Base-by-base conservation (phyloP, 2,329 filamentous ascomycete species). In the Nothophoma quercina region DNA sequence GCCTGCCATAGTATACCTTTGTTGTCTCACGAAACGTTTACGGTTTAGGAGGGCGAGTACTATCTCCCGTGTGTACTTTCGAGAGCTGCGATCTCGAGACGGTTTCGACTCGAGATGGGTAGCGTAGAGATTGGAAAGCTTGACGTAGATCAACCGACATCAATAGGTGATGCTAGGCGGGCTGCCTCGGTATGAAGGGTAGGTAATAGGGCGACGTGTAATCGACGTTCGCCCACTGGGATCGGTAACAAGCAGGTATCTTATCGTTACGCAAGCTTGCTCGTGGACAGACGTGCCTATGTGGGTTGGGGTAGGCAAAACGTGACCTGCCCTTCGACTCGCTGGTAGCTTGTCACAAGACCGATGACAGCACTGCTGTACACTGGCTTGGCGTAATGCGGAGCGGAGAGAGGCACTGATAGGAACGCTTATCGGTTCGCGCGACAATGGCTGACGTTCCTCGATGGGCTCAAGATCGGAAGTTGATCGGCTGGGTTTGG, bases 121-220 rank as follows among this genome's bases (percentile, higher is more conserved):
- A 83, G 56, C 80, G 79, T 67, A 83, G 71, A 56, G 79, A 83
- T 64, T 79, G 78, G 58, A 80, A 77, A 61, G 78, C 79, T 74
- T 77, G 75, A 72, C 81, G 80, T 71, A 80, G 72, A 75, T 83
- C 80, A 82, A 83, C 81, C 81, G 81, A 83, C 81, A 84, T 84
- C 81, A 82, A 82, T 72, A 56, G 60, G 60, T 53, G 61, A 59
- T 59, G 60, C 56, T 69, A 45, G 50, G 58, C 56, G 54, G 65
- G 65, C 60, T 61, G 64, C 64, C 68, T 65, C 65, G 43, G 21
- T 33, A 15, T 38, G 16, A 34, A 40, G 28, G 33, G 39, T 12
- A 21, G 34, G 21, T 44, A 40, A 33, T 33, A 52, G 56, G 16
- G 51, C 54, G 52, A 58, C 47, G 48, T 56, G 62, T 55, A 60